These are phyloP conservation scores for Brettanomyces bruxellensis DNA, from an alignment of 805 yeast genomes.

Conservation along the genomic window DNA sequence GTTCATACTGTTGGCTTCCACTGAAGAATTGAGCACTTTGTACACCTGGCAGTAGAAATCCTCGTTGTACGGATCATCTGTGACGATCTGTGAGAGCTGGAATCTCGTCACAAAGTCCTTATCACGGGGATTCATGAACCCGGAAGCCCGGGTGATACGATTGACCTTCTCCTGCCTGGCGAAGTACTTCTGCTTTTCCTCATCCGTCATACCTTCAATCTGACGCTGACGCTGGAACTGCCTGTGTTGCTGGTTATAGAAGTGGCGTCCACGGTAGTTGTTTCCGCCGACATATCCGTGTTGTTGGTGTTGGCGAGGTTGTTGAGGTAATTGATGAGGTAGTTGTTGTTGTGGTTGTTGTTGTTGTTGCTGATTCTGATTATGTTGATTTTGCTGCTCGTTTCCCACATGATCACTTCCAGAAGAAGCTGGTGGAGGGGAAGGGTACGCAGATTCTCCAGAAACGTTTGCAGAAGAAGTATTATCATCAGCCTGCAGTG, in stretches of 20 bases:
- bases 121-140: constrained; percentile 95
- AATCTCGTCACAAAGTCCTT: constrained; percentile 91
- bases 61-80: constrained; percentile 95
- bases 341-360: too few species aligned
- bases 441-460: background rate
- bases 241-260: constrained; percentile 9
- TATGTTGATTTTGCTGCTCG: background rate
- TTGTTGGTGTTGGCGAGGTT: constrained; percentile 13
- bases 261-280: constrained; percentile 6
- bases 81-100: constrained; percentile 90
- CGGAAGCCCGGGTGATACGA: constrained; percentile 72
- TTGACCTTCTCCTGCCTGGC: constrained; percentile 68
- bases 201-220: constrained; percentile 47
- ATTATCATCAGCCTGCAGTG: background rate
- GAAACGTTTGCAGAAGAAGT: background rate
- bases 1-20: constrained; percentile 52
- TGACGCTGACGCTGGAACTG: constrained; percentile 23
- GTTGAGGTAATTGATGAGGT: constrained; percentile 4
- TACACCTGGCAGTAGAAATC: constrained; percentile 94
- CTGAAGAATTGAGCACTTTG: constrained; percentile 58
- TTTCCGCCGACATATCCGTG: constrained; percentile 5
- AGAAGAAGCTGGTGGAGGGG: background rate
- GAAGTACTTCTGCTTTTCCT: constrained; percentile 59
- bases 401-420: background rate
- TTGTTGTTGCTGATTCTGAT: too few species aligned